Evolutionary conservation across 2,329 filamentous ascomycete species (phyloP).

Genomic region (Hymenoscyphus fructigenus): DNA sequence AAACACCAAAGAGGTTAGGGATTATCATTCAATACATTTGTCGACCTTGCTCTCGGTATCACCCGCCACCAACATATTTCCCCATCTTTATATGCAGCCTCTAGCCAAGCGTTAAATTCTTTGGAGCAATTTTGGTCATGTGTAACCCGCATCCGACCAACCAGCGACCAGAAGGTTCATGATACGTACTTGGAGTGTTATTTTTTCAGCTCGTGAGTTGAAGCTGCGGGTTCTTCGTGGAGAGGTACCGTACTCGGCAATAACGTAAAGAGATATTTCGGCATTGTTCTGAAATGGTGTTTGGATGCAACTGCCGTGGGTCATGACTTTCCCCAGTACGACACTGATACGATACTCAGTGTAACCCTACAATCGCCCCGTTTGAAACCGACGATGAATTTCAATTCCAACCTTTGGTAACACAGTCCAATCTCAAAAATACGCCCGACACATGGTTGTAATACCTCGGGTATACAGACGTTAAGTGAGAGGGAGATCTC

Average conservation of each 20-base stretch:
- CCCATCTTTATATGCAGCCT: conserved; percentile 2
- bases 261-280: not conserved
- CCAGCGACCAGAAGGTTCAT: not conserved
- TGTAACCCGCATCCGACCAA: not conserved
- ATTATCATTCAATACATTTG: not conserved
- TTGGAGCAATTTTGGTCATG: conserved; percentile 5
- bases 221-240: not conserved
- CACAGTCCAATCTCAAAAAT: not conserved
- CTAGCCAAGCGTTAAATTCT: not conserved
- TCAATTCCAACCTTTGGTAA: conserved; percentile 3
- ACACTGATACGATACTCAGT: not conserved
- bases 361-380: conserved; percentile 6
- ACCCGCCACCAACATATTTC: not conserved
- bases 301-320: not conserved
- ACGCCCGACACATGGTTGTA: conserved; percentile 3
- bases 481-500: not conserved
- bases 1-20: not conserved
- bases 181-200: no score
- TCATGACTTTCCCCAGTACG: not conserved
- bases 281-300: not conserved
- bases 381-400: not conserved
- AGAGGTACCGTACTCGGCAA: not conserved
- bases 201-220: not conserved
- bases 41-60: conserved; percentile 2
- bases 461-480: not conserved